phyloP scores from a whole-genome alignment of 225 moss, liverwort and hornwort species.

The Thuidium tamariscinum region DNA sequence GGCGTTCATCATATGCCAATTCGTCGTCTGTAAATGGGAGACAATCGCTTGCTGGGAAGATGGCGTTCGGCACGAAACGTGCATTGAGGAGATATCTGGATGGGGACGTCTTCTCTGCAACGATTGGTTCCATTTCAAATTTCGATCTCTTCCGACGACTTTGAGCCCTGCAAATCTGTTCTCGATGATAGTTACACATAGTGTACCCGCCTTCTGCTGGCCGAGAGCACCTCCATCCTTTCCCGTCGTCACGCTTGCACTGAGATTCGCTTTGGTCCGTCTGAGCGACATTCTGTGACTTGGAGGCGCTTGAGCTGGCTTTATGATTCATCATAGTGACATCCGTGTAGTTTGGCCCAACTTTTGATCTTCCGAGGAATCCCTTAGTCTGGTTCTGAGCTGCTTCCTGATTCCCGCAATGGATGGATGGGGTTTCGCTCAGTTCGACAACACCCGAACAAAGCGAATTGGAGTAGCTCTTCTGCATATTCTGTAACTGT shows the following conservation, averaged over 20 bases:
- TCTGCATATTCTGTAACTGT: slow-evolving; percentile 34
- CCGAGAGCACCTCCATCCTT: slow-evolving; percentile 46
- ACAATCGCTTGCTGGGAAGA: neutral
- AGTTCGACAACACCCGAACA: slow-evolving; percentile 6
- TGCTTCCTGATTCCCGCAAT: slow-evolving; percentile 3
- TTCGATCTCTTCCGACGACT: slow-evolving; percentile 33
- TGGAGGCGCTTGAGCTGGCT: slow-evolving; percentile 18
- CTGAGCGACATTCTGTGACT: slow-evolving; percentile 6
- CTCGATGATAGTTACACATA: slow-evolving; percentile 44
- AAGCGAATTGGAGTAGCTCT: slow-evolving; percentile 22
- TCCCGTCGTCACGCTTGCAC: slow-evolving; percentile 54
- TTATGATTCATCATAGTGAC: neutral
- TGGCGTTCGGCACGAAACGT: neutral
- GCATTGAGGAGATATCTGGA: slow-evolving; percentile 13
- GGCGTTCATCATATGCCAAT: slow-evolving; percentile 34
- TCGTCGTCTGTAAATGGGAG: slow-evolving; percentile 27
- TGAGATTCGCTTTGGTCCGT: slow-evolving; percentile 3
- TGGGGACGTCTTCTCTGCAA: slow-evolving; percentile 4
- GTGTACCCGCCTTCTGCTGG: slow-evolving; percentile 29
- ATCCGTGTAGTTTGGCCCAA: neutral
- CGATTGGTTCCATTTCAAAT: neutral
- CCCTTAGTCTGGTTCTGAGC: neutral
- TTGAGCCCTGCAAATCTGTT: slow-evolving; percentile 35
- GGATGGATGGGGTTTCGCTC: slow-evolving; percentile 9
- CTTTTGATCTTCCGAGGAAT: slow-evolving; percentile 3